phyloP scores from a whole-genome alignment of 306 rosid species.

The Phaseolus lunatus region DNA sequence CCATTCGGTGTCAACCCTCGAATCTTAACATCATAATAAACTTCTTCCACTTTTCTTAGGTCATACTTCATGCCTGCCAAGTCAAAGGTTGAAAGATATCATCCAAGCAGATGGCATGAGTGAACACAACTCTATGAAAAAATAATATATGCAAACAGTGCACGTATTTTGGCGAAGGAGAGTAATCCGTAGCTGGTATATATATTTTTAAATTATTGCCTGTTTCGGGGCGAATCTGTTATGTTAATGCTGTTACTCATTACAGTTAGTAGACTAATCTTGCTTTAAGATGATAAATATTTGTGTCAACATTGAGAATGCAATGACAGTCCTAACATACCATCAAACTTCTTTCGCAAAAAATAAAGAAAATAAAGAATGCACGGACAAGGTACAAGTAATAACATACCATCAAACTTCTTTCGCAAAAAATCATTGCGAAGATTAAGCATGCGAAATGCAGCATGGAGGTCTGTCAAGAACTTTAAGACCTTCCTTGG shows the following conservation, averaged over 20 bases:
- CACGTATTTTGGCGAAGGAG: background rate
- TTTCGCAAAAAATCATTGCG: conserved; percentile 94
- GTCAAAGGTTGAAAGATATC: conserved; percentile 38
- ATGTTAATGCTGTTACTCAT: background rate
- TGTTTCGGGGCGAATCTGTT: background rate
- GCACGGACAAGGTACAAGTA: conserved; percentile 4
- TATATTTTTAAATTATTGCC: background rate
- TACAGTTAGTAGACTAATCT: conserved; percentile 6
- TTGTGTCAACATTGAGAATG: conserved; percentile 24
- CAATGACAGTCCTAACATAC: conserved; percentile 7
- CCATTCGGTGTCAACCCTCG: conserved; percentile 77
- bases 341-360: too few relatives aligned
- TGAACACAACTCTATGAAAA: conserved; percentile 11
- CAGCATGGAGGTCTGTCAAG: conserved; percentile 88
- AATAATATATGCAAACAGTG: conserved; percentile 8
- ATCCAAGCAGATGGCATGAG: conserved; percentile 14
- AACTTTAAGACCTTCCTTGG: conserved; percentile 90
- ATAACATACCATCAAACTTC: conserved; percentile 82
- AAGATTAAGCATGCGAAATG: conserved; percentile 94
- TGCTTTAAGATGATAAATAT: conserved; percentile 2
- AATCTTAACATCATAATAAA: conserved; percentile 91
- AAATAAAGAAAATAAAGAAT: background rate
- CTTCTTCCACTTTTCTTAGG: conserved; percentile 87
- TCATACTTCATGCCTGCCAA: conserved; percentile 94
- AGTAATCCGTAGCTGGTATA: conserved; percentile 6